Base-by-base conservation (phyloP, 805 yeast species). In the Pichia gijzeniarum region DNA sequence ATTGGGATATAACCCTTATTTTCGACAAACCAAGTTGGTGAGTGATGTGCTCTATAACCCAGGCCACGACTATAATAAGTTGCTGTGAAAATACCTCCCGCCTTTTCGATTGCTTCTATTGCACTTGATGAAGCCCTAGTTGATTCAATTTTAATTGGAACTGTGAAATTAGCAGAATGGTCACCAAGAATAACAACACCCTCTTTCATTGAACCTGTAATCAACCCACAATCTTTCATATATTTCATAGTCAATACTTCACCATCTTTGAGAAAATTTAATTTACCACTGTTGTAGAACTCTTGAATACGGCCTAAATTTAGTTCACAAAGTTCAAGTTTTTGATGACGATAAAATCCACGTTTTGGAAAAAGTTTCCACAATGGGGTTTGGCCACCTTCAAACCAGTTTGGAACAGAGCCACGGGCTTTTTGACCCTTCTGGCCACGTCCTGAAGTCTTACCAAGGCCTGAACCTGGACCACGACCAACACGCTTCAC, bases 371-470 rank as follows among this genome's bases (percentile, higher is more conserved):
- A 80, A 54, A 85, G 69, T 65, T 85, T 77, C 64, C 80, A 79
- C 60, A 83, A 79, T 21, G 97, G 98, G 2, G 98, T 93, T 64
- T 93, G 99, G 63, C 99, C 98, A 79, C 99, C 99, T 72, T 93
- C 99, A 62, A 91, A 88, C 91, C 95, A 87, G 48, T 84, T 78
- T 46, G 89, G 91, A 27, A 91, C 91, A 35, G 82, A 77, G 33
- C 91, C 85, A 68, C 98, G 79, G 10, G 98, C 96, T 69, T 91
- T 91, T 64, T 91, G 98, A 79, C 99, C 99, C 70, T 93, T 93
- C 60, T 87, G 95, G 73, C 99, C 99, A 64, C 98, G 77, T 40
- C 96, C 95, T 6, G 97, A 80, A 3, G 98, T 93, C 67, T 91
- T 90, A 70, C 99, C 99, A 53, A 77, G 72, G 18, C 89, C 88